These are phyloP conservation scores for Lasiodiplodia sp. DNA, from an alignment of 2,329 filamentous ascomycete species.

Conservation along the genomic window DNA sequence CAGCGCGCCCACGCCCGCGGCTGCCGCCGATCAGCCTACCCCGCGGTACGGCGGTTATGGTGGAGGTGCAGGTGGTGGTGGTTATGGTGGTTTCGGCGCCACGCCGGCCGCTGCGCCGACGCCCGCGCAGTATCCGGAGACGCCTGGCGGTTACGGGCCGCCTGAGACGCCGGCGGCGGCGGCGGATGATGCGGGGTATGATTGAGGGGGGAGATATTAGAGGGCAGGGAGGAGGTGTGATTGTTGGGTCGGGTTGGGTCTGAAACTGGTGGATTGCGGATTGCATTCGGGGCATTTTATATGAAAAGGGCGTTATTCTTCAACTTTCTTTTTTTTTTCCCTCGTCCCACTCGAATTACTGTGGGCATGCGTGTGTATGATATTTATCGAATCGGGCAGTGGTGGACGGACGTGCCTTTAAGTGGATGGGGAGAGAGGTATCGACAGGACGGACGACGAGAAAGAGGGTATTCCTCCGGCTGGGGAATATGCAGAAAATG, in stretches of 20 bases:
- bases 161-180: constrained; percentile 65
- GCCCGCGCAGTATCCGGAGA: constrained; percentile 65
- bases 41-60: constrained; percentile 31
- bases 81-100: constrained; percentile 42
- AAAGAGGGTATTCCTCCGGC: too few relatives aligned
- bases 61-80: constrained; percentile 28
- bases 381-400: too few relatives aligned
- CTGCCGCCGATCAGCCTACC: constrained; percentile 38
- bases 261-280: not conserved
- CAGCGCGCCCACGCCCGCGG: constrained; percentile 48
- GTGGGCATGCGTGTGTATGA: too few relatives aligned
- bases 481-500: too few relatives aligned
- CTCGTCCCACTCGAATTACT: too few relatives aligned
- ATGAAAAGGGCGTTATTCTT: not conserved
- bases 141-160: constrained; percentile 52
- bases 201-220: constrained; percentile 33
- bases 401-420: too few relatives aligned
- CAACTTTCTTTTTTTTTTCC: not conserved
- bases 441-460: too few relatives aligned
- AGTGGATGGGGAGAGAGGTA: too few relatives aligned
- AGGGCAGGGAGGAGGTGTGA: too few relatives aligned
- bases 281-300: not conserved
- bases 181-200: constrained; percentile 51
- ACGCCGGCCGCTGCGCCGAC: constrained; percentile 62
- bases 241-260: too few relatives aligned